These are phyloP conservation scores for Vitellaria paradoxa DNA, from an alignment of 179 eudicot genomes.

Conservation along the genomic window DNA sequence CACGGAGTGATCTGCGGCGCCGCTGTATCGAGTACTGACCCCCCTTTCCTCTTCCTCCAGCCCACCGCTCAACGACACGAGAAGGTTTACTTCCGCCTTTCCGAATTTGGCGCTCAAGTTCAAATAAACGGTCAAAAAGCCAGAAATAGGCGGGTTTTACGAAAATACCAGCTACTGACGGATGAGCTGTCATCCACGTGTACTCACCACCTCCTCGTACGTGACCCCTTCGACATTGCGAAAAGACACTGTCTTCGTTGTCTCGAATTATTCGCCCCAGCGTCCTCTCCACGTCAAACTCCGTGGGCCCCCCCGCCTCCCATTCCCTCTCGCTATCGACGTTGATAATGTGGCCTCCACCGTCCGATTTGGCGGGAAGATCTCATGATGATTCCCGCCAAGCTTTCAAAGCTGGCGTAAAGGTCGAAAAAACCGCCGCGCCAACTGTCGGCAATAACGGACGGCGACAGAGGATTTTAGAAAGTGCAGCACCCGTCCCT, in stretches of 20 bases:
- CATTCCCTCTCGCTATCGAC: neutral
- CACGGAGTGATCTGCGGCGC: constrained; percentile 6
- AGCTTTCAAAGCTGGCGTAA: neutral
- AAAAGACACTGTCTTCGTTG: neutral
- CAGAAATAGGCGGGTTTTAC: neutral
- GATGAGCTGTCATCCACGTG: constrained; percentile 2
- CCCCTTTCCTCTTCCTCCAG: neutral
- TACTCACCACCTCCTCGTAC: neutral
- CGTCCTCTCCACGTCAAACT: neutral
- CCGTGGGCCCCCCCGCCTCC: neutral
- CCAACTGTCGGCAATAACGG: neutral
- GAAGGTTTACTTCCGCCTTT: neutral
- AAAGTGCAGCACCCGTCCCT: neutral
- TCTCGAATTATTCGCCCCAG: neutral
- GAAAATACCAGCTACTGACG: neutral
- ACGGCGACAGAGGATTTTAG: neutral
- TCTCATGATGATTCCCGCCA: neutral
- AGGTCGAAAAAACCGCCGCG: neutral
- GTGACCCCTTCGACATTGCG: neutral
- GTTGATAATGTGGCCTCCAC: neutral
- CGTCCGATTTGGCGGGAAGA: constrained; percentile 10
- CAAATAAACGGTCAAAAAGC: neutral
- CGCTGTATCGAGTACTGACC: neutral
- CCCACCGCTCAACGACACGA: no score
- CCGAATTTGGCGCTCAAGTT: neutral